Conservation (phyloP, 2,329 filamentous ascomycete genomes). For the Claviceps maximensis region DNA sequence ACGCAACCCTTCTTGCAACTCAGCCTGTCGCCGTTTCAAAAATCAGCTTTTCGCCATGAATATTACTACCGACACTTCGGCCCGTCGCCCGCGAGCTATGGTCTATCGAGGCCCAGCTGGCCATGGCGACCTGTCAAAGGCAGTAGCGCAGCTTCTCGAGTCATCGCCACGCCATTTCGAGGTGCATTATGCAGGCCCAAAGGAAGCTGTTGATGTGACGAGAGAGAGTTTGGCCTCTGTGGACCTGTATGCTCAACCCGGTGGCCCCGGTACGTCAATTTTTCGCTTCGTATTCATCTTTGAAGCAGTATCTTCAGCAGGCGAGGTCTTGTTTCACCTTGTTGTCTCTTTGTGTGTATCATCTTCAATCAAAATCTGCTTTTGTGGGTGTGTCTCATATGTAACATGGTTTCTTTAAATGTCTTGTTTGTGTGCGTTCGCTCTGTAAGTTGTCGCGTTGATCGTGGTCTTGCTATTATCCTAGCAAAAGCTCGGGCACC, state of each 20-base stretch:
- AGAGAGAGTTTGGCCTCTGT: slow-evolving; percentile 8
- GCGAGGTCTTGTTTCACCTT: background rate
- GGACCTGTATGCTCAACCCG: slow-evolving; percentile 11
- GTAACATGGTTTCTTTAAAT: background rate
- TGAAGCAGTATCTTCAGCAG: background rate
- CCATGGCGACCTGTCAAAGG: slow-evolving; percentile 9
- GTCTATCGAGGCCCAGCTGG: slow-evolving; percentile 13
- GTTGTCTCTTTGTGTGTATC: background rate
- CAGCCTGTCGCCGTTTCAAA: background rate
- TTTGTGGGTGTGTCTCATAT: background rate
- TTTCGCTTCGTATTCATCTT: no score
- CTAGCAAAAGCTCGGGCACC: background rate
- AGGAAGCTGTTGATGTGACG: slow-evolving; percentile 9
- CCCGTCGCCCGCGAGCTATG: slow-evolving; percentile 7
- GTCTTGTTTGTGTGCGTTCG: background rate
- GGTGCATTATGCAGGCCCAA: slow-evolving; percentile 11
- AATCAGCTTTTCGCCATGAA: background rate
- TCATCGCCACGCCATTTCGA: slow-evolving; percentile 10
- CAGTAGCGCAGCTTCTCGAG: slow-evolving; percentile 11
- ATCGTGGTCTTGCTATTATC: background rate
- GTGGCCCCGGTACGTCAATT: slow-evolving; percentile 10
- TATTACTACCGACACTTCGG: background rate
- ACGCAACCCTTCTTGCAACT: background rate
- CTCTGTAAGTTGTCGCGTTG: background rate
- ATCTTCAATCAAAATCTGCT: background rate